Evolutionary conservation across 176 grass and related monocot species (phyloP), one percentile per base, ranked within the genome.

Genomic region (Musa schizocarpa): DNA sequence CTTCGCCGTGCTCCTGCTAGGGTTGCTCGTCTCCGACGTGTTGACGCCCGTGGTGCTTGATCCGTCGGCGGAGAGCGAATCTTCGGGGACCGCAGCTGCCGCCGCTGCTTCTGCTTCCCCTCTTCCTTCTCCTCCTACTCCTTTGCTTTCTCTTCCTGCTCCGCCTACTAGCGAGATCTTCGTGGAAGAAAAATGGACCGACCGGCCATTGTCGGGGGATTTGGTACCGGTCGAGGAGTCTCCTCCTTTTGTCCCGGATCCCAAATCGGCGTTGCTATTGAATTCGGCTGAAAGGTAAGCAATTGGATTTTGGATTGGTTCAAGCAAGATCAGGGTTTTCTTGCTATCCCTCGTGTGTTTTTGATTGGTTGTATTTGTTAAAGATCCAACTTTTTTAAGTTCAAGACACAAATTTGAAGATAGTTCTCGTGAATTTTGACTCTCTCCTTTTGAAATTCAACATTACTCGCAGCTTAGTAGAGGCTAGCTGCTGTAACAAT

Each of bases 111-210:
- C 11, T 48, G 8, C 9, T 12, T 48, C 68, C n/a, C 43, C 48
- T 22, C 68, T 19, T 14, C 34, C 34, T 6, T 43, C 34, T 43
- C 34, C 34, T 43, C 34, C 34, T 43, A 43, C 4, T 43, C 34
- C 34, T 43, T 43, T 3, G 34, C 43, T 70, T 70, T 70, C 34
- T 70, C 68, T 70, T 50, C 43, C 68, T n/a, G 68, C 68, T 52
- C 17, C 19, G 29, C 43, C 68, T 70, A 11, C 16, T 70, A 19
- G 11, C 9, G 43, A 50, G 43, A 25, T 70, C 19, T 70, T 48
- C 8, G 26, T 5, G 27, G 65, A 23, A 68, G 65, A 68, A 26
- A 34, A 68, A 26, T 12, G 7, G 65, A 68, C 2, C 16, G 65
- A 4, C 65, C 65, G 21, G 25, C 11, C 24, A 26, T 68, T 68